Evolutionary conservation across 345 rosid species (phyloP), one percentile per base, ranked within the genome.

Genomic region (Zanthoxylum bungeanum): DNA sequence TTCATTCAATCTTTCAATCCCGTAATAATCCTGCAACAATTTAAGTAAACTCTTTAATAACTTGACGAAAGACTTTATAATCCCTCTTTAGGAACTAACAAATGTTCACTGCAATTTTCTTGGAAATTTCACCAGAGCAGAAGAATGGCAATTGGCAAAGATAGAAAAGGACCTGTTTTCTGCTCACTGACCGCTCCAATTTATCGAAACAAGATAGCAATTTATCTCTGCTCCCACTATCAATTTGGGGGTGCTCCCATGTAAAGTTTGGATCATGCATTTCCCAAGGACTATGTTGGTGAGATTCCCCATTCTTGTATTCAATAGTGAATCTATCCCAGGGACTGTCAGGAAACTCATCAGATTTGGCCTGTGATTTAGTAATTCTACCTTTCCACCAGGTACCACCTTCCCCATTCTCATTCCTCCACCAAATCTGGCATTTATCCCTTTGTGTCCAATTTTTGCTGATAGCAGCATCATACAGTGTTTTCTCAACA

Each of bases 271-370:
- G 88, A 76, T 92, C 97, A 60, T 85, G 88, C 83, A 95, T 86
- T 83, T 95, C 98, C 99, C 99, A 95, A 51, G 98, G 93, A 79
- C 97, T 89, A 82, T 95, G 98, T 5, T 33, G 77, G 64, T 75
- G 84, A n/a, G 66, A 71, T 60, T 86, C 83, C 30, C 85, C 95
- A 68, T 78, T 81, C 75, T 73, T 79, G 66, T 95, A 95, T 52
- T 37, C 77, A 25, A 95, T 74, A 8, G 40, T 61, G 74, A 83
- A 95, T 69, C 87, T 88, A 75, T 95, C 99, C 99, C 99, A 95
- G 52, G 98, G 99, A 84, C 98, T 92, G 62, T 86, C 87, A 4
- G 91, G 91, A 74, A 95, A 92, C 25, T 95, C 93, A 9, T 44
- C 25, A 40, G 94, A 88, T 76, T 89, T 92, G 34, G 87, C 81